phyloP scores from a whole-genome alignment of 2,329 filamentous ascomycete genomes.

The Colletotrichum cordylinicola region DNA sequence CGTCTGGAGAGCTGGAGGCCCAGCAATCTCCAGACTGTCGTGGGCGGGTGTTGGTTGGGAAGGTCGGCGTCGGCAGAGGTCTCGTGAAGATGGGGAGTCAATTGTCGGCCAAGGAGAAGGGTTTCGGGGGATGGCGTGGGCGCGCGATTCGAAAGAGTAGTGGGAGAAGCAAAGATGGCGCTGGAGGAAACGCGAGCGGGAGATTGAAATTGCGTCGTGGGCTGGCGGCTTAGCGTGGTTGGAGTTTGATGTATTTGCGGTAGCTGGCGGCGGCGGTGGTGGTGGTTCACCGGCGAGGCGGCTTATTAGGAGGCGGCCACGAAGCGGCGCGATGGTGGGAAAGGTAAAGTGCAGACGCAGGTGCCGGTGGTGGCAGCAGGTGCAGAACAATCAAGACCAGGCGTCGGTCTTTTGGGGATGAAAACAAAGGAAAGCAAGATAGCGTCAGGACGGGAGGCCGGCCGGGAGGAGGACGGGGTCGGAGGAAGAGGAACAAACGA shows the following conservation, averaged over 20 bases:
- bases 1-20: constrained; percentile 20
- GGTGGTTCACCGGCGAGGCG: constrained; percentile 13
- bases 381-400: background rate
- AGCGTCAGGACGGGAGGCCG: constrained; percentile 4
- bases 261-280: background rate
- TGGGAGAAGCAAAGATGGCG: background rate
- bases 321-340: constrained; percentile 1
- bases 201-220: constrained; percentile 7
- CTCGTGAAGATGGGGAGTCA: background rate
- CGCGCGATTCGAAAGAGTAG: background rate
- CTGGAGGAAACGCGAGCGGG: background rate
- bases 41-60: background rate
- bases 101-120: constrained; percentile 14
- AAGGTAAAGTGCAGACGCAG: background rate
- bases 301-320: constrained; percentile 19
- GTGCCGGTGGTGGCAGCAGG: background rate
- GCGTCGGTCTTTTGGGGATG: background rate
- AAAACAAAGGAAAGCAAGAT: constrained; percentile 18
- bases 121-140: background rate
- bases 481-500: constrained; percentile 4
- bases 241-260: background rate
- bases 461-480: constrained; percentile 6
- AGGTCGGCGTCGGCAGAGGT: background rate
- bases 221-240: background rate
- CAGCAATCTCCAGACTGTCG: constrained; percentile 17